A percentile compares a stretch with the other conserved stretches of the same genome.
Evolutionary conservation across 768 basidiomycete species (phyloP).

Genomic region (Leccinum boreale): DNA sequence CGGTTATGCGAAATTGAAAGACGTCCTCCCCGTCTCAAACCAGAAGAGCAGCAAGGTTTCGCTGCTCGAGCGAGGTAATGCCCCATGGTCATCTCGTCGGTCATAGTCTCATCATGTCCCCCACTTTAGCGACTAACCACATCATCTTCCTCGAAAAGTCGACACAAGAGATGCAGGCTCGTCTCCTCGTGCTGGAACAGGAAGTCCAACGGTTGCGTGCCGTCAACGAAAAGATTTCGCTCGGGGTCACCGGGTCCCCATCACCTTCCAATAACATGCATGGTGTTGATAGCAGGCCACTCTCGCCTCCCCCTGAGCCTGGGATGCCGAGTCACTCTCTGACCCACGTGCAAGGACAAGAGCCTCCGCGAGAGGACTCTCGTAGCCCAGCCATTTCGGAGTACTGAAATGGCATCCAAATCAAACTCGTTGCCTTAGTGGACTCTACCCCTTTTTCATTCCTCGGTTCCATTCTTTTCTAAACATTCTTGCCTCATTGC

Average conservation of each 20-base stretch:
- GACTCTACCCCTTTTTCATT: slow-evolving; percentile 35
- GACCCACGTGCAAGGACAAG: slow-evolving; percentile 55
- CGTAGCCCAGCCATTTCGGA: slow-evolving; percentile 36
- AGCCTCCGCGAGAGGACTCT: slow-evolving; percentile 62
- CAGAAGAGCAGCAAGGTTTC: slow-evolving; percentile 92
- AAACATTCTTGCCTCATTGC: slow-evolving; percentile 32
- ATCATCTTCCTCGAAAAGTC: slow-evolving; percentile 69
- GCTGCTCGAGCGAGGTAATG: slow-evolving; percentile 80
- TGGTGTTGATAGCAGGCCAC: slow-evolving; percentile 43
- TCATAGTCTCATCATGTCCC: slow-evolving; percentile 11
- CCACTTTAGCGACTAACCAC: slow-evolving; percentile 66
- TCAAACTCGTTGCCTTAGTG: slow-evolving; percentile 20
- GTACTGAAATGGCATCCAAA: slow-evolving; percentile 24
- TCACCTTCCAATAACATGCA: slow-evolving; percentile 48
- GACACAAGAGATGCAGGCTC: slow-evolving; percentile 68
- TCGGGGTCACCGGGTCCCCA: slow-evolving; percentile 54
- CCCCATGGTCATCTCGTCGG: slow-evolving; percentile 6
- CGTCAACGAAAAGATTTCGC: slow-evolving; percentile 82
- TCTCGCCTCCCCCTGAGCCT: slow-evolving; percentile 65
- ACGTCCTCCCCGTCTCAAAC: slow-evolving; percentile 81
- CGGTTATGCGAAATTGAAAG: slow-evolving; percentile 85
- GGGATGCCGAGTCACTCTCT: slow-evolving; percentile 46
- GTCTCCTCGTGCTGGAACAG: slow-evolving; percentile 60
- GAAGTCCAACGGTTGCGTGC: slow-evolving; percentile 70
- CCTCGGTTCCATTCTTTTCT: slow-evolving; percentile 29